Base-by-base conservation (phyloP, 148 eudicot species). In the Linanthus parryae region DNA sequence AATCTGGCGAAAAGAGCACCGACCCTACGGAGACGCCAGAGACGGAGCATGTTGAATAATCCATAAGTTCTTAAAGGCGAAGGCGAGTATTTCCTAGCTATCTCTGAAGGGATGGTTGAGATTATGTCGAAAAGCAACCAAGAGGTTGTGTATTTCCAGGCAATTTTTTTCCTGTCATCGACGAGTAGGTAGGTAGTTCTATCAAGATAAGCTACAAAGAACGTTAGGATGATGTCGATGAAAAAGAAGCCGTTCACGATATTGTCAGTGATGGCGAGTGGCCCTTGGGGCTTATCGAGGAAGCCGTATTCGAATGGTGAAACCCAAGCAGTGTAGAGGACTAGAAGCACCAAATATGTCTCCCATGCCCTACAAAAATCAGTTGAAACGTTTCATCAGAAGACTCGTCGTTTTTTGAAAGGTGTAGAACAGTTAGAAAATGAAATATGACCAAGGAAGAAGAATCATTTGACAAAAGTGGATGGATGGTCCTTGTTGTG, bases 21-120 rank as follows among this genome's bases (percentile, higher is more conserved):
- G 36, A 83, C 87, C 75, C 95, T 77, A 30, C 79, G 65, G 22
- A 88, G 76, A 64, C 96, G 85, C 96, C 96, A 88, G 0, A 88
- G 82, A 14, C 94, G 88, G 11, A 81, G 81, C 94, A 88, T 84
- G 64, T 73, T 84, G 71, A 78, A 74, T 9, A 70, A 52, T 8
- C 90, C 95, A 77, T 79, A 80, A 1, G 67, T 44, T n/a, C 58
- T 55, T 18, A 44, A 49, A 48, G 69, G 60, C 1, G 40, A 37
- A 23, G 79, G 81, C 42, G 58, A 64, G 34, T 80, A 58, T 58
- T 57, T 62, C 10, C 37, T 60, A 21, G 70, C 55, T 22, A 72
- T 15, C 57, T 80, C 86, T 33, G 82, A 76, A 37, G 86, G 86
- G 44, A 80, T 22, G 10, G 69, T 76, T 39, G 86, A 80, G 43